Evolutionary conservation across 2,329 filamentous ascomycete species (phyloP), one percentile per base, ranked within the genome.

Genomic region (Paecilomyces sp.): DNA sequence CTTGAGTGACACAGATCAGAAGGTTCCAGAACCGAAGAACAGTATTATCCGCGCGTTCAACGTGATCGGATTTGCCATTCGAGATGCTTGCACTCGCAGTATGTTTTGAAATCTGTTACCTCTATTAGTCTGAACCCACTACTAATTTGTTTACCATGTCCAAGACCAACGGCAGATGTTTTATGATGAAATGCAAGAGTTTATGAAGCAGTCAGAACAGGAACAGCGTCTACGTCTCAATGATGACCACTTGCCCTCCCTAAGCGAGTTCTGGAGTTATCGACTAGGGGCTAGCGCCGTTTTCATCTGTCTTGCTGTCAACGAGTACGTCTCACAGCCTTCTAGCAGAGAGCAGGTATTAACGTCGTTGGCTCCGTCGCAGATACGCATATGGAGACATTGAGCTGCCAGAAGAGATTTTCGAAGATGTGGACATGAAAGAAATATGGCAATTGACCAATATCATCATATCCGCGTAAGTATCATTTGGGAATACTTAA

Each of bases 381-480:
- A 52, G 50, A 31, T 52, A 58, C 52, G 22, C 56, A 6, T 58
- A 58, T 30, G 41, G 22, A 31, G 41, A 52, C 28, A 28, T 58
- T 18, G 28, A 54, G 6, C 56, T 52, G 18, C 47, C 50, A 5
- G 33, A 13, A 9, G 24, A 28, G 52, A 24, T 34, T 24, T 58
- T 58, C 8, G 7, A 24, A 9, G 41, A 58, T 15, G 15, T 41
- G 11, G 56, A 58, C 30, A 58, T 58, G 56, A 58, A 31, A 58
- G 50, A 52, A 22, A 58, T 58, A 24, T 58, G 56, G 56, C 50
- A 58, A n/a, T 8, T 52, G 8, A 52, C 41, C n/a, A 58, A 58
- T 30, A 58, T 58, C 12, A 58, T 53, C 15, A 54, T 54, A 30
- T 58, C 57, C 9, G 51, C 51, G 47, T 58, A 52, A 54, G 41